phyloP scores from a whole-genome alignment of 2,329 filamentous ascomycete species.

The Magnaporthiopsis poae region DNA sequence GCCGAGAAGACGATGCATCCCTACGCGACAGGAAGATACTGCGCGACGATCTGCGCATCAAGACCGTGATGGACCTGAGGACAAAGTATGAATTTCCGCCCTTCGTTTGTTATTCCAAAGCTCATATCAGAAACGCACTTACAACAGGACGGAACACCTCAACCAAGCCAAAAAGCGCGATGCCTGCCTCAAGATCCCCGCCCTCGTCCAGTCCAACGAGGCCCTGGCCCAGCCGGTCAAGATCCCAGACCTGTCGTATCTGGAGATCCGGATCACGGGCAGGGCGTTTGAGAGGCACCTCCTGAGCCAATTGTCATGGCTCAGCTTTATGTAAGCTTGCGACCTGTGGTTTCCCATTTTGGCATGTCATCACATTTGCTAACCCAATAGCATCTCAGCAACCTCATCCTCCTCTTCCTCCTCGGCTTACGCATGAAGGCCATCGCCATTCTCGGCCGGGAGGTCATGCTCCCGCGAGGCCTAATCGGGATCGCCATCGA shows the following conservation, averaged over 20 bases:
- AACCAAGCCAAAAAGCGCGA: slow-evolving; percentile 55
- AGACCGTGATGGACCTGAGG: slow-evolving; percentile 68
- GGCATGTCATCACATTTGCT: too few species aligned
- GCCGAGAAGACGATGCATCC: slow-evolving; percentile 56
- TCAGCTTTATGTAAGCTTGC: slow-evolving; percentile 46
- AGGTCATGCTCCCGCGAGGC: slow-evolving; percentile 64
- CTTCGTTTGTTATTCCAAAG: neutral
- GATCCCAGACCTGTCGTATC: slow-evolving; percentile 55
- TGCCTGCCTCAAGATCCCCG: slow-evolving; percentile 33
- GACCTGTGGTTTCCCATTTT: too few species aligned
- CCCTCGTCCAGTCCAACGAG: slow-evolving; percentile 37
- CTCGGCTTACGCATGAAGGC: slow-evolving; percentile 60
- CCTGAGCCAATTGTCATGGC: slow-evolving; percentile 58
- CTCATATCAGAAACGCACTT: slow-evolving; percentile 6
- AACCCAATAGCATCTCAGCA: slow-evolving; percentile 25
- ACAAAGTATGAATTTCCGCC: slow-evolving; percentile 46
- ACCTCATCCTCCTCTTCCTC: slow-evolving; percentile 52
- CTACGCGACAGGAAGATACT: slow-evolving; percentile 52
- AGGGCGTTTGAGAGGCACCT: slow-evolving; percentile 59
- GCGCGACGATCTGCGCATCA: slow-evolving; percentile 50
- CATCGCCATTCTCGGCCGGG: slow-evolving; percentile 56
- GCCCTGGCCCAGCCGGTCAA: slow-evolving; percentile 45
- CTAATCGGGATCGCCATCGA: slow-evolving; percentile 60
- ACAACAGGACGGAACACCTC: slow-evolving; percentile 58
- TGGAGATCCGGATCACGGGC: slow-evolving; percentile 65